phyloP scores from a whole-genome alignment of 208 protist genomes.

The Phytomonas francai region DNA sequence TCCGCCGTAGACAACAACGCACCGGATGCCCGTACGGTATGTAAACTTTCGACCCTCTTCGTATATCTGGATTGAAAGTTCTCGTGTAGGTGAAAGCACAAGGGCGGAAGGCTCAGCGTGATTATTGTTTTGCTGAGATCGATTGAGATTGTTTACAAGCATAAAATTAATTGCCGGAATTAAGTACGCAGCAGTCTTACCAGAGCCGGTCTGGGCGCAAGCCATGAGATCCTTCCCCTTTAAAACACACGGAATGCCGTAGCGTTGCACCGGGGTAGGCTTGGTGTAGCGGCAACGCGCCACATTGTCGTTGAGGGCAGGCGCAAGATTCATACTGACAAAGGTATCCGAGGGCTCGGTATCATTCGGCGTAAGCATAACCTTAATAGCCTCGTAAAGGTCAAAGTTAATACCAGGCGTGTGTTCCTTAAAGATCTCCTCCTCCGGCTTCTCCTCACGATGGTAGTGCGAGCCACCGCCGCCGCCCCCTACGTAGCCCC shows the following conservation, averaged over 20 bases:
- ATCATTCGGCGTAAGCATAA: constrained; percentile 80
- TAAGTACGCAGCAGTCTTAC: constrained; percentile 98
- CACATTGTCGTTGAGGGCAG: constrained; percentile 92
- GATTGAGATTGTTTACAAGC: constrained; percentile 65
- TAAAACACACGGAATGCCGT: constrained; percentile 94
- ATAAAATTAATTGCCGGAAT: constrained; percentile 94
- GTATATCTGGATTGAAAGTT: constrained; percentile 97
- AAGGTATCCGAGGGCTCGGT: constrained; percentile 71
- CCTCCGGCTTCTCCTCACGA: constrained; percentile 83
- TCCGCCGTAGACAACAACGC: constrained; percentile 97
- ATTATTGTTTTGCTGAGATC: constrained; percentile 24
- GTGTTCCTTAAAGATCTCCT: constrained; percentile 90
- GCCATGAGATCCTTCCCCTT: constrained; percentile 95
- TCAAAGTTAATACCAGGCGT: constrained; percentile 91
- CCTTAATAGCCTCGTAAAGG: constrained; percentile 86
- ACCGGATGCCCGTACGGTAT: constrained; percentile 89
- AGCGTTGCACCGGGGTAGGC: constrained; percentile 98
- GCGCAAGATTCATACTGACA: constrained; percentile 75
- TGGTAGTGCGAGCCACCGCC: constrained; percentile 48
- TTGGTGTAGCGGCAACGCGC: constrained; percentile 91
- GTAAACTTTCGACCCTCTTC: constrained; percentile 96
- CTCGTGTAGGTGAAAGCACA: constrained; percentile 96
- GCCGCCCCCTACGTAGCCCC: constrained; percentile 20
- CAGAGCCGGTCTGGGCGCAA: constrained; percentile 98
- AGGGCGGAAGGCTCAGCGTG: constrained; percentile 87